A percentile compares a stretch with the other conserved stretches of the same genome.
phyloP scores from a whole-genome alignment of 2,329 filamentous ascomycete genomes.

The Parafenestella ontariensis region DNA sequence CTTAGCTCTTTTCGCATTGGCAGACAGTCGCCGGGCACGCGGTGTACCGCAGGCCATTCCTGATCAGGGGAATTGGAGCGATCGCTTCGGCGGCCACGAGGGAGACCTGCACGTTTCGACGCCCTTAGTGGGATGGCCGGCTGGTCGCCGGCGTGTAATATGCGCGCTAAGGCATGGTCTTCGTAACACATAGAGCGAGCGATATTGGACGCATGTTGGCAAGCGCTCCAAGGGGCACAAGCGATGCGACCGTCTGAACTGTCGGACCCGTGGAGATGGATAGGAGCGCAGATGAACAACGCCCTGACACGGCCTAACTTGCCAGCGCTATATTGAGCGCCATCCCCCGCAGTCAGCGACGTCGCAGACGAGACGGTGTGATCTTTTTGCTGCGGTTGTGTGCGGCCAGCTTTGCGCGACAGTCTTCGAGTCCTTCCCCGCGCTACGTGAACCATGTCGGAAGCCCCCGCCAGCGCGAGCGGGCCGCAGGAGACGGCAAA shows the following conservation, averaged over 20 bases:
- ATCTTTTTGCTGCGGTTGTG: background rate
- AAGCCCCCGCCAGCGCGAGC: constrained; percentile 15
- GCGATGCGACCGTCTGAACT: background rate
- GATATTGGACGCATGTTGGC: background rate
- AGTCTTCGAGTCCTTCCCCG: background rate
- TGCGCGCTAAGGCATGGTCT: background rate
- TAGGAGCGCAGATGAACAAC: background rate
- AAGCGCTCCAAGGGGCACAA: background rate
- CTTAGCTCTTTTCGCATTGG: background rate
- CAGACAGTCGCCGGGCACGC: background rate
- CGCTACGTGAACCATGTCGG: constrained; percentile 12
- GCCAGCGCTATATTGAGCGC: background rate
- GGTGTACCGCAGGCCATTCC: background rate
- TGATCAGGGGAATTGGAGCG: background rate
- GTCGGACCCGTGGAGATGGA: background rate
- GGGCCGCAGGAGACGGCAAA: constrained; percentile 5
- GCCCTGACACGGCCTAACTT: background rate
- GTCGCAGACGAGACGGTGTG: background rate
- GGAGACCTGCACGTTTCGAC: background rate
- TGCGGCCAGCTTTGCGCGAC: background rate
- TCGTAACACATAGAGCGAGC: background rate
- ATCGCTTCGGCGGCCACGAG: constrained; percentile 1
- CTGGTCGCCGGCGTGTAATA: background rate
- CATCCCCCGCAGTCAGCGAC: background rate
- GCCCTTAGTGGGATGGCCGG: background rate